Percentiles rank a stretch among this genome's conserved stretches.
These are phyloP conservation scores for Stellera chamaejasme DNA, from an alignment of 345 rosid genomes.

Conservation along the genomic window DNA sequence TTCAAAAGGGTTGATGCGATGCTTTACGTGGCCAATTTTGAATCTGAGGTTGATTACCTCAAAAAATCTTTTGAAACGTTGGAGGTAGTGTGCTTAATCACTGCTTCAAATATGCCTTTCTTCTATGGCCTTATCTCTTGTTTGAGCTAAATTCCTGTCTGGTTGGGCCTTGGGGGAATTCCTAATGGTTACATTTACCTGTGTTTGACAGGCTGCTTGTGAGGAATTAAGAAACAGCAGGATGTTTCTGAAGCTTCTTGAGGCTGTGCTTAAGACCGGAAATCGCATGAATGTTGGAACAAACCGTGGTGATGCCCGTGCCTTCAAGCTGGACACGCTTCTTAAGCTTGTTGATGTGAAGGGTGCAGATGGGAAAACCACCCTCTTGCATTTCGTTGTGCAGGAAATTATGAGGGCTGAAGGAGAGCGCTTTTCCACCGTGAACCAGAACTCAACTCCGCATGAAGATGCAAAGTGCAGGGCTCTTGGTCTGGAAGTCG, in stretches of 20 bases:
- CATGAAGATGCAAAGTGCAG: slow-evolving; percentile 71
- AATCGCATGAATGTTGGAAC: slow-evolving; percentile 99
- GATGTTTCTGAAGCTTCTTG: slow-evolving; percentile 90
- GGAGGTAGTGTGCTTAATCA: slow-evolving; percentile 45
- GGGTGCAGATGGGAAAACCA: slow-evolving; percentile 96
- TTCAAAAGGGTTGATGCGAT: slow-evolving; percentile 76
- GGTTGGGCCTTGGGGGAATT: not conserved
- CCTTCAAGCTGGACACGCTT: slow-evolving; percentile 96
- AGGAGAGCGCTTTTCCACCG: slow-evolving; percentile 70
- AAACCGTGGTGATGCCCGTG: slow-evolving; percentile 95
- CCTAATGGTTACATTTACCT: not conserved
- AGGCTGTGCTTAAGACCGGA: slow-evolving; percentile 97
- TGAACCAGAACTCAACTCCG: slow-evolving; percentile 25
- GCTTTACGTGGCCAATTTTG: slow-evolving; percentile 87
- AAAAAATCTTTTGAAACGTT: slow-evolving; percentile 74
- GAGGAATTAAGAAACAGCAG: slow-evolving; percentile 84
- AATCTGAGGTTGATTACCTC: slow-evolving; percentile 83
- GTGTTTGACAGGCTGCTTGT: slow-evolving; percentile 67
- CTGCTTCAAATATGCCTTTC: not conserved
- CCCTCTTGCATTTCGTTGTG: slow-evolving; percentile 93
- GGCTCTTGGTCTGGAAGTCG: slow-evolving; percentile 89
- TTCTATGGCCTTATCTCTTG: not conserved
- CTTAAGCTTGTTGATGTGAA: slow-evolving; percentile 92
- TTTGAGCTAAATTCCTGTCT: not conserved
- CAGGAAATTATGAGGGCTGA: slow-evolving; percentile 92